phyloP scores from a whole-genome alignment of 306 rosid genomes.

The Canavalia gladiata region DNA sequence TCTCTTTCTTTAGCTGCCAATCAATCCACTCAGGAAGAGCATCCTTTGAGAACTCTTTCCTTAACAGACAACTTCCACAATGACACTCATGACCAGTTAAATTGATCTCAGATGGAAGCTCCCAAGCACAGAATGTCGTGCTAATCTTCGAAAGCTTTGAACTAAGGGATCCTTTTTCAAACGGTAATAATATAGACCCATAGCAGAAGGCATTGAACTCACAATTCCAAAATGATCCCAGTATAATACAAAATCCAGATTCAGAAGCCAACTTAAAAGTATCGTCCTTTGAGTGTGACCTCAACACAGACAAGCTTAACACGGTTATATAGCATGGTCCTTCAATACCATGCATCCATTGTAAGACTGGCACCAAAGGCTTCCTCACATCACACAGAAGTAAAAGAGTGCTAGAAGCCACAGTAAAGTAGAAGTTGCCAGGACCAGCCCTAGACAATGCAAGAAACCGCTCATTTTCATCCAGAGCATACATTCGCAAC shows the following conservation, averaged over 20 bases:
- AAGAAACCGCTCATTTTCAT: conserved; percentile 61
- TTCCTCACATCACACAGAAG: conserved; percentile 74
- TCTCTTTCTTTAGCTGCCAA: conserved; percentile 81
- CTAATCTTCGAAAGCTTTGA: conserved; percentile 51
- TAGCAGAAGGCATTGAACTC: conserved; percentile 70
- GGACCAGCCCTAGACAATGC: conserved; percentile 61
- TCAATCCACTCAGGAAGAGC: conserved; percentile 78
- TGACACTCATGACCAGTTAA: conserved; percentile 60
- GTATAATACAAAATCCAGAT: conserved; percentile 69
- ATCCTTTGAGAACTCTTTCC: conserved; percentile 65
- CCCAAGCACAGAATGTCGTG: conserved; percentile 68
- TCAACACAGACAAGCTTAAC: conserved; percentile 64
- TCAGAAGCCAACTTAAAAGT: conserved; percentile 65
- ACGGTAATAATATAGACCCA: conserved; percentile 59
- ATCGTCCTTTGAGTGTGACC: conserved; percentile 61
- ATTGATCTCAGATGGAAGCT: conserved; percentile 63
- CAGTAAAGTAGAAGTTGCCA: conserved; percentile 57
- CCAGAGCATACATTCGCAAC: conserved; percentile 54
- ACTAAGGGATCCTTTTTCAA: conserved; percentile 50
- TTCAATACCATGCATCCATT: conserved; percentile 72
- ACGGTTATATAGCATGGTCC: conserved; percentile 58
- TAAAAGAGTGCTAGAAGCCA: conserved; percentile 67
- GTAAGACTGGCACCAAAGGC: conserved; percentile 67
- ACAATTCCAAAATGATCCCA: conserved; percentile 76
- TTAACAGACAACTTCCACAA: conserved; percentile 69